These are phyloP conservation scores for Rhododendron mucronatum DNA, from an alignment of 148 eudicot species.

Conservation along the genomic window DNA sequence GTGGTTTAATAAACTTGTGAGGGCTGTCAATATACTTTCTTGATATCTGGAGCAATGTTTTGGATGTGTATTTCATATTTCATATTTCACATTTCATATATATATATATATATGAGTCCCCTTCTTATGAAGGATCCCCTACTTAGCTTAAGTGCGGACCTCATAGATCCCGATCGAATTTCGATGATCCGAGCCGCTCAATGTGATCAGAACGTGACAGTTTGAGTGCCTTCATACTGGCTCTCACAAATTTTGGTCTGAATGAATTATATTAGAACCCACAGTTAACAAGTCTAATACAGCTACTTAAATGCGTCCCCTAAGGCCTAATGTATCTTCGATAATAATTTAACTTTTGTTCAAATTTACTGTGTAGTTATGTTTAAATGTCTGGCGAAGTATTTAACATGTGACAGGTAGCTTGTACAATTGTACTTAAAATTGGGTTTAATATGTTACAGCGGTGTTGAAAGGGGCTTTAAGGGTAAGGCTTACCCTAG, in stretches of 20 bases:
- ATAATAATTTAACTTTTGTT: neutral
- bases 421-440: neutral
- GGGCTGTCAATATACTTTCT: neutral
- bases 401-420: slow-evolving; percentile 8
- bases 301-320: neutral
- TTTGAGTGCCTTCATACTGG: neutral
- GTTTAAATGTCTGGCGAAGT: neutral
- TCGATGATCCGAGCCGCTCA: too few relatives aligned
- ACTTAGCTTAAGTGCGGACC: too few relatives aligned
- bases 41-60: neutral
- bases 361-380: neutral
- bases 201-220: too few relatives aligned
- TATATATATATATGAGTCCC: too few relatives aligned
- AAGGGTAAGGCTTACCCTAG: slow-evolving; percentile 66
- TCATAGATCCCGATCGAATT: too few relatives aligned
- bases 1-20: neutral
- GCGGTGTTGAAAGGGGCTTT: slow-evolving; percentile 84
- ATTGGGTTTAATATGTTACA: slow-evolving; percentile 31
- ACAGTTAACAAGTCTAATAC: neutral
- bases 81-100: too few relatives aligned
- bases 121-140: too few relatives aligned
- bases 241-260: neutral
- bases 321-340: neutral
- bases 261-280: neutral
- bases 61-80: neutral